A percentile compares a stretch with the other conserved stretches of the same genome.
Conservation (phyloP, 2,329 filamentous ascomycete genomes). For the Pseudogymnoascus sp. region DNA sequence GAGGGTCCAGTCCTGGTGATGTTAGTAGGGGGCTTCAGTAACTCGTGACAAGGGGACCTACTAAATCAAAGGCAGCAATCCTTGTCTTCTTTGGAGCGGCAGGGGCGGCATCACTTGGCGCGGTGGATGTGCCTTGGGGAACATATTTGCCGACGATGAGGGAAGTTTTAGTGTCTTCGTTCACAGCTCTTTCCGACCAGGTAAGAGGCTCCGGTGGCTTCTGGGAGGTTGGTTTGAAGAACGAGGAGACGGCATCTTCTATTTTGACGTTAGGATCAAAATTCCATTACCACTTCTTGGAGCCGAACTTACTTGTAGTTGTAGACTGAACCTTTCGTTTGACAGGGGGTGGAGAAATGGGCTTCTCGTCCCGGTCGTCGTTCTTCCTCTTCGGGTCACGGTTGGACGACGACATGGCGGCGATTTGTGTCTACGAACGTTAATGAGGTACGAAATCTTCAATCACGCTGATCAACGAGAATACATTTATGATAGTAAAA, state of each 20-base stretch:
- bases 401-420: background rate
- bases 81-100: constrained; percentile 38
- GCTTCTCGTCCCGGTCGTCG: constrained; percentile 14
- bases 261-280: constrained; percentile 17
- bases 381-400: background rate
- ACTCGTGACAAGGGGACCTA: constrained; percentile 27
- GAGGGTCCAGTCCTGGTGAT: constrained; percentile 71
- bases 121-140: constrained; percentile 35
- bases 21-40: background rate
- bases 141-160: constrained; percentile 71
- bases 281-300: background rate
- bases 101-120: background rate
- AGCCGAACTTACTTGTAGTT: constrained; percentile 28
- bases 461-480: background rate
- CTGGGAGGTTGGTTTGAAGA: constrained; percentile 82
- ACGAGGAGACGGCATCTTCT: constrained; percentile 69
- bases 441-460: background rate
- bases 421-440: background rate
- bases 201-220: constrained; percentile 70
- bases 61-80: constrained; percentile 66
- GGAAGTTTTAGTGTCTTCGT: constrained; percentile 45
- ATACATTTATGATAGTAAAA: background rate
- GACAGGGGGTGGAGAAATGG: constrained; percentile 30
- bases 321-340: constrained; percentile 32
- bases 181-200: constrained; percentile 62